Conservation (phyloP, 2,329 filamentous ascomycete species). For the Blastomyces emzantsi region DNA sequence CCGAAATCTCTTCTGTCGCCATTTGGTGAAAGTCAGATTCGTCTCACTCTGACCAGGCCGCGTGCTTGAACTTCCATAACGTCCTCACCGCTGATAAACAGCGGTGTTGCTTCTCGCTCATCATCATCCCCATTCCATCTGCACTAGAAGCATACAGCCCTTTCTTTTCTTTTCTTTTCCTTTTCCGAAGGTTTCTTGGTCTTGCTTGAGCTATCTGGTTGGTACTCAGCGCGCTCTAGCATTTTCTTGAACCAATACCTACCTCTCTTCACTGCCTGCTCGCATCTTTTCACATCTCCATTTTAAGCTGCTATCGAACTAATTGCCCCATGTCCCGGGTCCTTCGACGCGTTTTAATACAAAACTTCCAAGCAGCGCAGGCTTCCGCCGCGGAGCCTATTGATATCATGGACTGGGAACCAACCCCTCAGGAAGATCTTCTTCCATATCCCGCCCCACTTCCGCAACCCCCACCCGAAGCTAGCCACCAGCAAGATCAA, state of each 20-base stretch:
- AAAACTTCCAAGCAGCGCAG: neutral
- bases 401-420: conserved; percentile 12
- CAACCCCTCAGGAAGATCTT: neutral
- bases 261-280: neutral
- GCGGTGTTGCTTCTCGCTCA: neutral
- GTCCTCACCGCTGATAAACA: neutral
- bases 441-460: neutral
- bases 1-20: neutral
- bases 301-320: neutral
- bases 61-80: neutral
- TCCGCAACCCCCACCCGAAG: neutral
- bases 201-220: conserved; percentile 2
- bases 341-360: neutral
- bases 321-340: neutral
- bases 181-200: neutral
- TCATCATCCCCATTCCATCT: neutral
- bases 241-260: neutral
- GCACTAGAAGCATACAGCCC: neutral
- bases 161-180: too few species aligned
- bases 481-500: neutral
- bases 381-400: neutral
- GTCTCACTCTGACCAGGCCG: neutral
- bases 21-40: neutral
- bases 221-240: neutral
- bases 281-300: neutral